Evolutionary conservation across 83 land plant species (phyloP), one percentile per base, ranked within the genome.

Genomic region (Thuja plicata): DNA sequence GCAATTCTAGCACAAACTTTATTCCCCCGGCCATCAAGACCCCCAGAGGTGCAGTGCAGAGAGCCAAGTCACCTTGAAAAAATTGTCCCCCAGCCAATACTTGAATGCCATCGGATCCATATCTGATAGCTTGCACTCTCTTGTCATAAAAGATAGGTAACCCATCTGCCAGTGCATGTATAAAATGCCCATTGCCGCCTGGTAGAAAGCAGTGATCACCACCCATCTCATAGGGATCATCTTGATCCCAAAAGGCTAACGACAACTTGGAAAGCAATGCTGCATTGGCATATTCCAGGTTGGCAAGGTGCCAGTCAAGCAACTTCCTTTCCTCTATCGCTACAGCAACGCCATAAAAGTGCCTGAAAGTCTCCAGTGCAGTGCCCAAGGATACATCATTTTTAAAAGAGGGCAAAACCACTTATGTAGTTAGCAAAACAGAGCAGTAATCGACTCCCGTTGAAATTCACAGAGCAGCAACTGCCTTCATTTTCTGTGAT

Each of bases 221-320:
- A 70, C 99, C 99, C 99, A 98, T 98, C 76, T 98, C 99, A 92
- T 94, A 98, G 11, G 97, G 99, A 82, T 98, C 99, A 90, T 98
- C 99, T 60, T 98, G 99, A 88, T 98, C 99, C 99, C 99, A 98
- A 87, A 90, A 95, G 0, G 95, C 96, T 89, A 98, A 91, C 8
- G 99, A 98, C 46, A 98, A 92, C 32, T 94, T 91, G 40, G 98
- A 93, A 86, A 98, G 94, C 90, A 94, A 87, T 9, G 92, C 91
- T 8, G 99, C 99, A 94, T 98, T 98, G 13, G 99, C 99, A 90
- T 98, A 98, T 77, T 98, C 99, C 17, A 98, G 91, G 86, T 98
- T 98, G 17, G 99, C 99, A 16, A 97, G 91, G 87, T 98, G 99
- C 99, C 99, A 98, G 89, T 98, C 92, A 86, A 95, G 93, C 19